phyloP scores from a whole-genome alignment of 225 moss, liverwort and hornwort genomes.

The Ulota crispa region DNA sequence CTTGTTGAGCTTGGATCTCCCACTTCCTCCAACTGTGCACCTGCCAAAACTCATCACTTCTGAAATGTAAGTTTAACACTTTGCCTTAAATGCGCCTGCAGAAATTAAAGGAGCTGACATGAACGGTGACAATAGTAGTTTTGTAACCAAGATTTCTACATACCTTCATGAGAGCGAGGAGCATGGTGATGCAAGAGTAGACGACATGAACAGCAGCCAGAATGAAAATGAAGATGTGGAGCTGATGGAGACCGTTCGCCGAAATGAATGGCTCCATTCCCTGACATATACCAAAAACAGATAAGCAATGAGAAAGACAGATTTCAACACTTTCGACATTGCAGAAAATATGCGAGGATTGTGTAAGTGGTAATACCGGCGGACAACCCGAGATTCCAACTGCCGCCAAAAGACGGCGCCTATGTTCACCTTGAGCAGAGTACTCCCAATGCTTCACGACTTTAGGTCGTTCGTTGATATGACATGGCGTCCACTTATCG shows the following conservation, averaged over 20 bases:
- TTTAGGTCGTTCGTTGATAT: slow-evolving; percentile 5
- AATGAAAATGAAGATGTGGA: slow-evolving; percentile 86
- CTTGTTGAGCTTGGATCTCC: slow-evolving; percentile 55
- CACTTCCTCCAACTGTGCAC: slow-evolving; percentile 60
- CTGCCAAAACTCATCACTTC: slow-evolving; percentile 21
- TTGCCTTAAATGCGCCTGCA: neutral
- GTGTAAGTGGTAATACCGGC: neutral
- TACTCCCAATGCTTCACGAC: neutral
- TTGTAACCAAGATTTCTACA: neutral
- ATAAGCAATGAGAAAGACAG: neutral
- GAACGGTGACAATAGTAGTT: neutral
- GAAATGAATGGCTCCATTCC: slow-evolving; percentile 52
- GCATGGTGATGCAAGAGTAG: slow-evolving; percentile 75
- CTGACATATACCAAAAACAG: neutral
- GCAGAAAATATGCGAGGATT: neutral
- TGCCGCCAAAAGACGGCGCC: slow-evolving; percentile 25
- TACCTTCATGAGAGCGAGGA: slow-evolving; percentile 75
- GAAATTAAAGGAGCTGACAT: neutral
- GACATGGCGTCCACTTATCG: slow-evolving; percentile 35
- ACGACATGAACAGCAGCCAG: slow-evolving; percentile 71
- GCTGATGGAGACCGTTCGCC: slow-evolving; percentile 67
- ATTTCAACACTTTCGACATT: neutral
- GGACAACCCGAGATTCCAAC: slow-evolving; percentile 23
- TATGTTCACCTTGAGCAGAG: neutral
- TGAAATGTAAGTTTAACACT: neutral